phyloP scores from a whole-genome alignment of 2,329 filamentous ascomycete genomes.

The Phialophora verrucosa region DNA sequence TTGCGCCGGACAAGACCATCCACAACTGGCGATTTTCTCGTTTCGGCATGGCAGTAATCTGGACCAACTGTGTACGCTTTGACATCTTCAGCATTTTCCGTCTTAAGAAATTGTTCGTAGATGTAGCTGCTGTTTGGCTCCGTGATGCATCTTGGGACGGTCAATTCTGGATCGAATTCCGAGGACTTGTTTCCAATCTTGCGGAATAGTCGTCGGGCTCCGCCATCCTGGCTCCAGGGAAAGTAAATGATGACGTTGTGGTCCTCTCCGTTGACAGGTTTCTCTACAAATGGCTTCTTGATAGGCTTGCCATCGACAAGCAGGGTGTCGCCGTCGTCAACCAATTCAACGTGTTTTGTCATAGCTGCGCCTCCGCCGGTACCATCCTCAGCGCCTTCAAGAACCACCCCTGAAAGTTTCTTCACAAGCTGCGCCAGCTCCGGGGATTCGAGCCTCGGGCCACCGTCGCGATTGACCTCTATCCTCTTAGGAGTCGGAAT shows the following conservation, averaged over 20 bases:
- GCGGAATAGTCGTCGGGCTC: conserved; percentile 88
- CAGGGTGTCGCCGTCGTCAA: conserved; percentile 88
- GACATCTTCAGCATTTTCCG: conserved; percentile 97
- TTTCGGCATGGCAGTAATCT: conserved; percentile 93
- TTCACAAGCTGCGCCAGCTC: conserved; percentile 82
- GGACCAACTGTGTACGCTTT: conserved; percentile 98
- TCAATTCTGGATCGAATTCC: conserved; percentile 81
- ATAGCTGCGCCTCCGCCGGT: conserved; percentile 62
- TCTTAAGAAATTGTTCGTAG: conserved; percentile 95
- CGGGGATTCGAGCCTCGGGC: conserved; percentile 75
- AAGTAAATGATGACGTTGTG: conserved; percentile 99
- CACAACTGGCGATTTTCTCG: conserved; percentile 94
- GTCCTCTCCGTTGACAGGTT: conserved; percentile 96
- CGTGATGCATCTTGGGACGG: conserved; percentile 77
- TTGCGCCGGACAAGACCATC: conserved; percentile 95
- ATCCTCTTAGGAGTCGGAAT: conserved; percentile 88
- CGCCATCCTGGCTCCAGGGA: conserved; percentile 72
- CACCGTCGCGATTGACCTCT: conserved; percentile 92
- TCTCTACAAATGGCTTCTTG: conserved; percentile 95
- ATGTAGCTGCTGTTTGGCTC: conserved; percentile 85
- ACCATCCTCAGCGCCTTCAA: conserved; percentile 73
- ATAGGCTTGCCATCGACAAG: conserved; percentile 82
- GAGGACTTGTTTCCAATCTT: conserved; percentile 99
- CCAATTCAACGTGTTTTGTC: conserved; percentile 75
- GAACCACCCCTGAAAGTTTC: conserved; percentile 75